Conservation (phyloP, 73 alveolate genomes). For the Uronychia binucleata region DNA sequence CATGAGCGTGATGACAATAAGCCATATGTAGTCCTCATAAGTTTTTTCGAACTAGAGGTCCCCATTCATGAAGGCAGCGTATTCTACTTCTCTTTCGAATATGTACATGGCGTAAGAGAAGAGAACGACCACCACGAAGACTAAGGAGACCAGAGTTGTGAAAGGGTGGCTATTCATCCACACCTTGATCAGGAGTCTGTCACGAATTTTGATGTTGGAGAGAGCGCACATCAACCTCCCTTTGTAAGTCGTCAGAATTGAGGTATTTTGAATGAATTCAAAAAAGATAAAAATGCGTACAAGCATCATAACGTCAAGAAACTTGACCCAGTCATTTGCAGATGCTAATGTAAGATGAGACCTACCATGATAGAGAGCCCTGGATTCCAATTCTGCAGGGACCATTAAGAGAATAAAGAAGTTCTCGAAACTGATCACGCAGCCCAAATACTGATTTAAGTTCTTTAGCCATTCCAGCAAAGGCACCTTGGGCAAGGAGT, state of each 20-base stretch:
- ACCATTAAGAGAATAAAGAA: background rate
- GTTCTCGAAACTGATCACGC: background rate
- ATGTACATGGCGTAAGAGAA: background rate
- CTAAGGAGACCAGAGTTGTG: background rate
- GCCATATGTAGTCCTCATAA: constrained; percentile 60
- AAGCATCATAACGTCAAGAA: background rate
- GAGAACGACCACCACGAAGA: background rate
- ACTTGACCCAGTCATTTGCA: background rate
- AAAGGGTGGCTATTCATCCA: background rate
- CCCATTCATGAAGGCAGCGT: background rate
- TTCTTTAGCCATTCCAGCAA: background rate
- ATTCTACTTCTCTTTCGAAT: background rate
- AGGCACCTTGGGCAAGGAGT: background rate
- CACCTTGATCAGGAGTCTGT: background rate
- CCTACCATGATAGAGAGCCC: background rate
- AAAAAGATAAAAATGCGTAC: background rate
- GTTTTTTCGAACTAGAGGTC: constrained; percentile 14
- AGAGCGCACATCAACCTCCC: background rate
- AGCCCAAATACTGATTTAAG: too few species aligned
- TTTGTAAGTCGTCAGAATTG: background rate
- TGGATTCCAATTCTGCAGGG: background rate
- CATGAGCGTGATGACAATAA: constrained; percentile 81
- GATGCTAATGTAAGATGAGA: background rate
- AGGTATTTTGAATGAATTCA: background rate
- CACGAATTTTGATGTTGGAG: background rate